Conservation (phyloP, 2,329 filamentous ascomycete genomes). For the Fusarium haematococcum region DNA sequence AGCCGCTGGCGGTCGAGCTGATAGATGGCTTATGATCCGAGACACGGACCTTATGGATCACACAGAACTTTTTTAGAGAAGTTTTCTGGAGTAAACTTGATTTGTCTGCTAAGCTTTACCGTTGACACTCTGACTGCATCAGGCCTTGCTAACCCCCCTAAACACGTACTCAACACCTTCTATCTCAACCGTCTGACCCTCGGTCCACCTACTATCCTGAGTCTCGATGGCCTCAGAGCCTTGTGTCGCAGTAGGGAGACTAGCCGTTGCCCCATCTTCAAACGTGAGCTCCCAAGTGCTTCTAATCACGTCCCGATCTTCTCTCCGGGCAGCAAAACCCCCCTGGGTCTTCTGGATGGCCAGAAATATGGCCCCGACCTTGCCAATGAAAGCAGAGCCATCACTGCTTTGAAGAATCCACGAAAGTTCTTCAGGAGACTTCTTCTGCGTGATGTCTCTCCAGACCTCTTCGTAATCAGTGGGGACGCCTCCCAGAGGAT, state of each 20-base stretch:
- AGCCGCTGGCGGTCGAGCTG: not conserved
- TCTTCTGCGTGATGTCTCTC: constrained; percentile 33
- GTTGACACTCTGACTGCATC: not conserved
- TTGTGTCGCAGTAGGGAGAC: not conserved
- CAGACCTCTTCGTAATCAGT: constrained; percentile 39
- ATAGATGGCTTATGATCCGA: not conserved
- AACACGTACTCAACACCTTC: not conserved
- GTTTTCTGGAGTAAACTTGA: not conserved
- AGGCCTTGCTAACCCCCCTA: not conserved
- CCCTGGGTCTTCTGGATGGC: constrained; percentile 15
- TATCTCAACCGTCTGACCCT: not conserved
- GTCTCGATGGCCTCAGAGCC: not conserved
- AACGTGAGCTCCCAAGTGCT: not conserved
- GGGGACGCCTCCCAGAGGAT: constrained; percentile 21
- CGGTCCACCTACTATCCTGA: not conserved
- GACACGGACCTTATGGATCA: not conserved
- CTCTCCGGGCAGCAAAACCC: constrained; percentile 6
- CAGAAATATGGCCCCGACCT: constrained; percentile 32
- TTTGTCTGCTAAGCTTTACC: not conserved
- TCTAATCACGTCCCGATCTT: not conserved
- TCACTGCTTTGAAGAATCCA: constrained; percentile 39
- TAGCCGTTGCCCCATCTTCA: not conserved
- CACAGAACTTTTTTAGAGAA: not conserved
- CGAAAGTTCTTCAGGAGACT: constrained; percentile 7
- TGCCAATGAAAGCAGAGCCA: constrained; percentile 31